These are phyloP conservation scores for Beauveria brongniartii DNA, from an alignment of 2,329 filamentous ascomycete genomes.

Conservation along the genomic window DNA sequence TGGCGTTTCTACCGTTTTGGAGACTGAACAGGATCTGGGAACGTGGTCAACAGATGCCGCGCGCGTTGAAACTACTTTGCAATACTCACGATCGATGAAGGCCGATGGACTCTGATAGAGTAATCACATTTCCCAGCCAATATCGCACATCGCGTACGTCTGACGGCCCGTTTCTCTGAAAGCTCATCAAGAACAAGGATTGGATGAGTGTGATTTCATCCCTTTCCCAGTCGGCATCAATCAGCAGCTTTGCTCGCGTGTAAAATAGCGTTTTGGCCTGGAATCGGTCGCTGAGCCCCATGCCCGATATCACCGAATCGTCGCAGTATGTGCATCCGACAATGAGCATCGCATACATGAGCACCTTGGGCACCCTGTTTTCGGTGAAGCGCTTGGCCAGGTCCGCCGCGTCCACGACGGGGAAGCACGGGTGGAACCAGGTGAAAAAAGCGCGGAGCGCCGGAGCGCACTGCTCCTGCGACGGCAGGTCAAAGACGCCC, in stretches of 20 bases:
- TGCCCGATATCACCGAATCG: conserved; percentile 32
- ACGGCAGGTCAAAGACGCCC: conserved; percentile 36
- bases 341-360: conserved; percentile 46
- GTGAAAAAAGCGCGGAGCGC: conserved; percentile 44
- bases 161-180: conserved; percentile 42
- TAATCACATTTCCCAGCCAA: conserved; percentile 43
- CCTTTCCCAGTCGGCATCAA: conserved; percentile 44
- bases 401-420: conserved; percentile 40
- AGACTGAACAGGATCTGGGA: conserved; percentile 20
- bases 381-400: conserved; percentile 31
- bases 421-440: conserved; percentile 50
- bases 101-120: conserved; percentile 41
- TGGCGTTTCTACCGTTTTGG: conserved; percentile 19
- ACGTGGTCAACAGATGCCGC: neutral
- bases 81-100: conserved; percentile 31
- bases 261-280: conserved; percentile 43
- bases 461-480: conserved; percentile 30
- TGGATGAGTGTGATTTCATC: conserved; percentile 42
- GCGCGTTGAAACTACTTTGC: no score
- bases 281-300: conserved; percentile 40
- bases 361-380: conserved; percentile 37
- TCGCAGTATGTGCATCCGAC: conserved; percentile 46
- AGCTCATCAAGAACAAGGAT: conserved; percentile 45
- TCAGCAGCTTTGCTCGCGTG: conserved; percentile 40
- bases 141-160: conserved; percentile 41